Conservation (phyloP, 129 eudicot genomes). For the Kitagawia praeruptora region DNA sequence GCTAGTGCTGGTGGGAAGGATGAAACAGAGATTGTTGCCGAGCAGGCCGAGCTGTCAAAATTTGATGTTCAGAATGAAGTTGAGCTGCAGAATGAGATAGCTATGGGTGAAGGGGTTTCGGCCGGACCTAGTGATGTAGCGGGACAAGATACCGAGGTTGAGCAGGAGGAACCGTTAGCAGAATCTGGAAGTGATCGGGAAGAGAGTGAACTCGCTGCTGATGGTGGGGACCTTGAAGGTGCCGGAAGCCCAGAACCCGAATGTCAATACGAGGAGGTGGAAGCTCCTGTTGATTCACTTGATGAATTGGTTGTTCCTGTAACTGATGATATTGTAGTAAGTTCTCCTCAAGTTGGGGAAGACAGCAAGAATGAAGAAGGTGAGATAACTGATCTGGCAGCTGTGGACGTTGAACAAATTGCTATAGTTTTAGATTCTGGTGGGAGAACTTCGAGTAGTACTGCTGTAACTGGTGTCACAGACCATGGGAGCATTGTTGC, state of each 20-base stretch:
- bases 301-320: slow-evolving; percentile 31
- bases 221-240: slow-evolving; percentile 31
- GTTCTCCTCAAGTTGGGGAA: slow-evolving; percentile 31
- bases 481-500: not conserved
- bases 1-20: slow-evolving; percentile 18
- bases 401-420: slow-evolving; percentile 33
- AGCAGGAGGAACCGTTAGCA: slow-evolving; percentile 35
- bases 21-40: slow-evolving; percentile 6
- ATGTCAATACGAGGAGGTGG: slow-evolving; percentile 29
- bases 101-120: slow-evolving; percentile 32
- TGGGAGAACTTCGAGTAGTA: slow-evolving; percentile 22
- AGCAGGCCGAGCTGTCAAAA: slow-evolving; percentile 23
- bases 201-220: slow-evolving; percentile 70
- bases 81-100: slow-evolving; percentile 27
- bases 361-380: slow-evolving; percentile 60
- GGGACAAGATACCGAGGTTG: slow-evolving; percentile 39
- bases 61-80: slow-evolving; percentile 23
- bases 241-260: slow-evolving; percentile 42
- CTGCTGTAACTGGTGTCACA: slow-evolving; percentile 22
- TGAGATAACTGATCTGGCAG: slow-evolving; percentile 26
- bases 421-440: slow-evolving; percentile 15
- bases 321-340: slow-evolving; percentile 35
- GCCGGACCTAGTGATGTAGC: slow-evolving; percentile 31
- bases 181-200: slow-evolving; percentile 66
- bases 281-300: slow-evolving; percentile 33